These are phyloP conservation scores for Dictyostelium firmibasis DNA, from an alignment of 78 protist genomes.

Conservation along the genomic window DNA sequence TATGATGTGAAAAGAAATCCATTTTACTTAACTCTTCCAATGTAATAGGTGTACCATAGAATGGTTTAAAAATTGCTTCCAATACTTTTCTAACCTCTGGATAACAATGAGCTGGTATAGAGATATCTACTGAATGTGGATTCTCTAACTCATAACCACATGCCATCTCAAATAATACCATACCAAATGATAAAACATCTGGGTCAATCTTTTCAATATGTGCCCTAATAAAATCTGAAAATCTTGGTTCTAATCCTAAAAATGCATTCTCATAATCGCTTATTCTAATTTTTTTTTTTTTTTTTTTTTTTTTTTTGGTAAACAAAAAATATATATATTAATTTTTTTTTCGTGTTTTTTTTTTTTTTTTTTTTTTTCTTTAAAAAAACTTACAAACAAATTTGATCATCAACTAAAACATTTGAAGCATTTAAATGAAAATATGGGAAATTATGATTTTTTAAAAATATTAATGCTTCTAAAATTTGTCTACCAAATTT, in stretches of 20 bases:
- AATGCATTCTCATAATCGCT: constrained; percentile 74
- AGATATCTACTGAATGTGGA: constrained; percentile 2
- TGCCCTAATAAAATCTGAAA: background rate
- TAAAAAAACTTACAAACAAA: constrained; percentile 32
- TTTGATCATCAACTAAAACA: constrained; percentile 33
- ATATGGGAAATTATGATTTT: constrained; percentile 43
- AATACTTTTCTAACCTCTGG: constrained; percentile 53
- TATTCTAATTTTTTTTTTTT: background rate
- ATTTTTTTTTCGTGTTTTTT: background rate
- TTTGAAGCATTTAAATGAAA: constrained; percentile 53
- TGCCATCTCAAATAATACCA: constrained; percentile 44
- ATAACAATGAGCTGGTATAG: constrained; percentile 39
- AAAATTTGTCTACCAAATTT: constrained; percentile 65
- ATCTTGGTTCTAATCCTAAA: constrained; percentile 69
- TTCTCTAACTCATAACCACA: constrained; percentile 64
- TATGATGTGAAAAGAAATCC: constrained; percentile 28
- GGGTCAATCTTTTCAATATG: constrained; percentile 23
- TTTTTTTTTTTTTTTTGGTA: too few relatives aligned
- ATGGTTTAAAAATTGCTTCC: constrained; percentile 65
- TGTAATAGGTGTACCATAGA: constrained; percentile 55
- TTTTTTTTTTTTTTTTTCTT: background rate
- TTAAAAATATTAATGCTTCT: constrained; percentile 43
- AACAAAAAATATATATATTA: background rate
- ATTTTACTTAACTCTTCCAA: constrained; percentile 41
- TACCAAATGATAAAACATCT: constrained; percentile 60